Evolutionary conservation across 2,329 filamentous ascomycete species (phyloP), one percentile per base, ranked within the genome.

Genomic region (Aspergillus pseudonomiae): DNA sequence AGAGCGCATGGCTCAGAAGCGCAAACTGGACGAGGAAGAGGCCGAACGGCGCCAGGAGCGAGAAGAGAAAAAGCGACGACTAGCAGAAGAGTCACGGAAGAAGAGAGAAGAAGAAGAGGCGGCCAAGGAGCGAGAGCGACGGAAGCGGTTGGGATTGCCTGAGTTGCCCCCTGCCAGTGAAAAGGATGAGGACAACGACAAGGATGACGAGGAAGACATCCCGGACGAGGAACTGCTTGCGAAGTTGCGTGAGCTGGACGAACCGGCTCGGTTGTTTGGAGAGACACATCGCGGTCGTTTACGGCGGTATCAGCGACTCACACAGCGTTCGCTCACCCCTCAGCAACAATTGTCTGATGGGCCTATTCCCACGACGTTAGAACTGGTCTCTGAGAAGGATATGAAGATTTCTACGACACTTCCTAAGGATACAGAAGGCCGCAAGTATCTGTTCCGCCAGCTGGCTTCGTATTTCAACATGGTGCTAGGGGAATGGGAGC

Each of bases 401-500:
- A 97, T 97, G 92, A 94, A 94, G 77, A 88, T 98, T 28, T 82
- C 87, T 1, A 82, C 84, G 19, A 83, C 82, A 50, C 80, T 92
- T 11, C 86, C 87, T 1, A 83, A 85, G 70, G 91, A 94, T 69
- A 81, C 81, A 24, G 86, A 89, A 46, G 91, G 83, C 0, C 86
- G 88, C 53, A 81, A 85, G 52, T 93, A 91, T 78, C 82, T 99
- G 46, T 94, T 91, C 81, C 86, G 94, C 12, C 94, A 99, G 78
- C 84, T 99, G 61, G 92, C 91, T 24, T 95, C 92, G 56, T 99
- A 97, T 82, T 98, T 99, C 81, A 96, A 92, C 59, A 93, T 99
- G 88, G 88, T 99, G n/a, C 82, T 99, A 63, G 86, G 85, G 52
- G 94, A 96, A 77, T 99, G 96, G 90, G 88, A 94, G 71, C 75